Percentiles rank a stretch among this genome's conserved stretches.
These are phyloP conservation scores for Prototheca wickerhamii DNA, from an alignment of 163 green algal genomes.

Conservation along the genomic window DNA sequence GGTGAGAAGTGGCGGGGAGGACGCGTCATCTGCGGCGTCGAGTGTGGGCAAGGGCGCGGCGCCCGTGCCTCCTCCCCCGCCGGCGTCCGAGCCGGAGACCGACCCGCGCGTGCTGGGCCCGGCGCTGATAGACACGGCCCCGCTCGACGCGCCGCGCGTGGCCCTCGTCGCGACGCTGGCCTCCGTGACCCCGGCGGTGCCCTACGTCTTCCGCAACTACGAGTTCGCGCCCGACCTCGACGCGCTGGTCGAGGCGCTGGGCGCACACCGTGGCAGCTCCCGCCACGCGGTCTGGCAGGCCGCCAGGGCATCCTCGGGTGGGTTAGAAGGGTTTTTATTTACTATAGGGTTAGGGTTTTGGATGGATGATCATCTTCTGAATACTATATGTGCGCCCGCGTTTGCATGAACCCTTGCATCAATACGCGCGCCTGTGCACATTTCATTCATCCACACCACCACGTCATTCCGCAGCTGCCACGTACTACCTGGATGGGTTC, in stretches of 20 bases:
- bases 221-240: slow-evolving; percentile 25
- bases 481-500: slow-evolving; percentile 91
- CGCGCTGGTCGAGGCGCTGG: not conserved
- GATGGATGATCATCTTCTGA: too few relatives aligned
- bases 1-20: too few relatives aligned
- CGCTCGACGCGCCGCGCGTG: slow-evolving; percentile 63
- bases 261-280: slow-evolving; percentile 42
- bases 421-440: not conserved
- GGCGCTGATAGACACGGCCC: slow-evolving; percentile 62
- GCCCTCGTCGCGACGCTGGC: slow-evolving; percentile 55
- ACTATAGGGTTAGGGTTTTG: too few relatives aligned
- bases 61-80: not conserved
- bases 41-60: too few relatives aligned
- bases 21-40: too few relatives aligned
- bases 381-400: too few relatives aligned
- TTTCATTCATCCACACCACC: slow-evolving; percentile 32
- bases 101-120: slow-evolving; percentile 38
- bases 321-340: too few relatives aligned
- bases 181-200: slow-evolving; percentile 43
- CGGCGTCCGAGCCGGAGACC: too few relatives aligned
- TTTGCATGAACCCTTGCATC: slow-evolving; percentile 9
- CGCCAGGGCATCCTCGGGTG: slow-evolving; percentile 51
- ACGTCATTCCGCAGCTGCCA: slow-evolving; percentile 52
- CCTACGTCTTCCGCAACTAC: slow-evolving; percentile 75
- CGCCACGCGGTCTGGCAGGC: slow-evolving; percentile 82